phyloP scores from a whole-genome alignment of 139 green algal genomes.

The Microglena sp. region DNA sequence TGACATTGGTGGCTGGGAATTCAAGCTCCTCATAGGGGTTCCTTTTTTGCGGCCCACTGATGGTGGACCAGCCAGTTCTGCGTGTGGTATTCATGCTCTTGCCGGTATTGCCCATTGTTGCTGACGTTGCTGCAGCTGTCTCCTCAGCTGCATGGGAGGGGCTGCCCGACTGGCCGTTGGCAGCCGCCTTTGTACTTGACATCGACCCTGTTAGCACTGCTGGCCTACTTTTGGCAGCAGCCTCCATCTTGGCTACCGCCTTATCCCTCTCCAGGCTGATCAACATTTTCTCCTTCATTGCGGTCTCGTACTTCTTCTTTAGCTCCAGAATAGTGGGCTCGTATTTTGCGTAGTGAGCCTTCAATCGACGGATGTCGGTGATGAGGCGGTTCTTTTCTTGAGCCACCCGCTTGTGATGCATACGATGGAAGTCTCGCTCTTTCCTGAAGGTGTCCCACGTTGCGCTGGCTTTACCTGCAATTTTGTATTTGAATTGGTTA shows the following conservation, averaged over 20 bases:
- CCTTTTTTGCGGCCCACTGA: conserved; percentile 11
- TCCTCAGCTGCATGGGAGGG: too few species aligned
- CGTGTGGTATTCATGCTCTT: too few species aligned
- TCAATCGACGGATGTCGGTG: conserved; percentile 67
- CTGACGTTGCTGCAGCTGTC: too few species aligned
- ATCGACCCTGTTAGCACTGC: too few species aligned
- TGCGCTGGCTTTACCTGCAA: conserved; percentile 26
- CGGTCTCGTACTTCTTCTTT: conserved; percentile 70
- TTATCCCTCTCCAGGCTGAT: conserved; percentile 59
- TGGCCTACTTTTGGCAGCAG: too few species aligned
- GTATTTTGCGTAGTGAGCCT: conserved; percentile 71
- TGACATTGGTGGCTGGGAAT: conserved; percentile 34
- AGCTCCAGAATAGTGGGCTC: conserved; percentile 80
- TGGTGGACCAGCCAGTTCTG: conserved; percentile 26
- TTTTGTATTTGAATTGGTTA: too few species aligned
- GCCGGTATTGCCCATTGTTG: too few species aligned
- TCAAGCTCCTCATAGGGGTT: conserved; percentile 49
- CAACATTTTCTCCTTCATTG: conserved; percentile 83
- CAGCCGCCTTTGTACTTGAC: too few species aligned
- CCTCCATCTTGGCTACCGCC: conserved; percentile 27
- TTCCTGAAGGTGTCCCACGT: conserved; percentile 66
- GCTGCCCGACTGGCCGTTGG: too few species aligned
- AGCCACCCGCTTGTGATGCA: conserved; percentile 81
- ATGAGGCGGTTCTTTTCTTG: conserved; percentile 87
- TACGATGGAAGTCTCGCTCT: conserved; percentile 79